These are phyloP conservation scores for Pyracantha coccinea DNA, from an alignment of 331 rosid genomes.

Conservation along the genomic window DNA sequence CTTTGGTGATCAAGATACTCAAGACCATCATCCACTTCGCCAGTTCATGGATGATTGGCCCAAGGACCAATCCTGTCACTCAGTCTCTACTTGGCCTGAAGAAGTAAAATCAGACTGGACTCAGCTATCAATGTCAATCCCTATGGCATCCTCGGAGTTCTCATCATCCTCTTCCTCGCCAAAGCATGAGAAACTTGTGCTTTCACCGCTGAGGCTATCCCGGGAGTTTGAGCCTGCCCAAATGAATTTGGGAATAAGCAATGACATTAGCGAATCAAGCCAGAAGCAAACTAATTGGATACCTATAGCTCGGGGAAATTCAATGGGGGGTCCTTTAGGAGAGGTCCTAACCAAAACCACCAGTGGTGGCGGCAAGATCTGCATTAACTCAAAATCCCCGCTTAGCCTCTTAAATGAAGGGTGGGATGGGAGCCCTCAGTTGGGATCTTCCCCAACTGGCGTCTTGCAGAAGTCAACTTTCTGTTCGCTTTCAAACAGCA, in stretches of 20 bases:
- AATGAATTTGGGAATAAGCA: slow-evolving; percentile 13
- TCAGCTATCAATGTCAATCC: slow-evolving; percentile 38
- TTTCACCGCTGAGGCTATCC: slow-evolving; percentile 31
- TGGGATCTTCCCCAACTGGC: slow-evolving; percentile 39
- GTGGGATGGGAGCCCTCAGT: slow-evolving; percentile 30
- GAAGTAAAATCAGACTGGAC: slow-evolving; percentile 39
- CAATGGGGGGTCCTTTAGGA: slow-evolving; percentile 43
- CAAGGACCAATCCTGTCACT: slow-evolving; percentile 22
- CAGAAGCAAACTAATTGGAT: slow-evolving; percentile 14
- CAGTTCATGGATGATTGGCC: slow-evolving; percentile 36
- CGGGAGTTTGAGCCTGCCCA: slow-evolving; percentile 24
- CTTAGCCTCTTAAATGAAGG: slow-evolving; percentile 26
- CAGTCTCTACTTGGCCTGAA: slow-evolving; percentile 28
- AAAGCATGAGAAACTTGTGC: slow-evolving; percentile 19
- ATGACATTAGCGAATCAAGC: slow-evolving; percentile 1
- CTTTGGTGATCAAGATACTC: slow-evolving; percentile 25
- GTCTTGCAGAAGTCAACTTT: slow-evolving; percentile 35
- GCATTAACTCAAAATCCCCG: slow-evolving; percentile 6
- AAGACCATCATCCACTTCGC: slow-evolving; percentile 28
- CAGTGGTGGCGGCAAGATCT: slow-evolving; percentile 11
- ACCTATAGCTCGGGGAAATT: slow-evolving; percentile 22
- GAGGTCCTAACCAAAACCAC: slow-evolving; percentile 29
- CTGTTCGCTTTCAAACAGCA: slow-evolving; percentile 42
- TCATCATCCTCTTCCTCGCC: slow-evolving; percentile 39
- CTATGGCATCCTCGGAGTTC: slow-evolving; percentile 22